Evolutionary conservation across 169 alveolate genomes (phyloP), one percentile per base, ranked within the genome.

Genomic region (Cryptosporidium sp.): DNA sequence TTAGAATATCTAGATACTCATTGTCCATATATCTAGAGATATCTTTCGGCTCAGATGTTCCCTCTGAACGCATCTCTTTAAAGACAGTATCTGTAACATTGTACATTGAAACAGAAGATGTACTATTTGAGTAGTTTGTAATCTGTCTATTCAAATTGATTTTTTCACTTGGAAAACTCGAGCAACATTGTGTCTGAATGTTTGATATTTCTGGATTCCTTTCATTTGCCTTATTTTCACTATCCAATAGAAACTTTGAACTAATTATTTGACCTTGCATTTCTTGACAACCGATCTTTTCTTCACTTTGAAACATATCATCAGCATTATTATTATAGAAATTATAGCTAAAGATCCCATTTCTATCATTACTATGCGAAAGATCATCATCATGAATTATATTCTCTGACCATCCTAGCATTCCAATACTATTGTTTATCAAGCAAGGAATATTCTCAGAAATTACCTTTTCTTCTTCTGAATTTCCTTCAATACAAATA

Each of bases 1-100:
- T 80, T 62, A 80, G 56, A 26, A 67, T 48, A 14, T 80, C 89
- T 51, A 80, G 29, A 48, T 80, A 80, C 14, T 62, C 75, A 29
- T 80, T 67, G 56, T 80, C 89, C 89, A 80, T 80, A 51, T 62
- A 80, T 62, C 89, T 80, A 44, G 89, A 62, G 12, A 80, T 52
- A 60, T 80, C 89, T n/a, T 62, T 62, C 1, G 84, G 42, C n/a
- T 26, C 60, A 23, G 86, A 73, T 53, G 68, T n/a, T 18, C 48
- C 58, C 10, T 73, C 86, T 26, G 35, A 56, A 29, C 86, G 52
- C 51, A 73, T 73, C 23, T 73, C 86, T 39, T 73, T 73, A 42
- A 73, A 73, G 18, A 73, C 53, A 9, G 70, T 53, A n/a, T 73
- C 70, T 37, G 70, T 52, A 8, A 73, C 70, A 56, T 58, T 73